Base-by-base conservation (phyloP, 1,284 basidiomycete species). In the Cutaneotrichosporon cavernicola region DNA sequence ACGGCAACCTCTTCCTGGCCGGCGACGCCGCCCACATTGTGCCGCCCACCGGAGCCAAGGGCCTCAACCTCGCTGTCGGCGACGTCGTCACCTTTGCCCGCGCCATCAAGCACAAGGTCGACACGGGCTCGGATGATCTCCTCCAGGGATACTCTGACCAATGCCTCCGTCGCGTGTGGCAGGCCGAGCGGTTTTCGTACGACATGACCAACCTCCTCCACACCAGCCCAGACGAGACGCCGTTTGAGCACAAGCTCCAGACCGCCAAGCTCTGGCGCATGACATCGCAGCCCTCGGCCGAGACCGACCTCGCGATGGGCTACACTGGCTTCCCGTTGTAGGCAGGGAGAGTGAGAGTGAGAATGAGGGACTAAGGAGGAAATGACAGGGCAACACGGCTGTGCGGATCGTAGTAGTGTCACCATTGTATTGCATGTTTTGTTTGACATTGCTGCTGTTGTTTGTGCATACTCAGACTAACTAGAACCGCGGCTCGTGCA, bases 131-230 rank as follows among this genome's bases (percentile, higher is more conserved):
- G n/a, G 57, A 61, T 49, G 62, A 61, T n/a, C 64, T 64, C 22
- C 64, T 68, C 53, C 31, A 65, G 47, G 32, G 36, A 16, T 68
- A 68, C 64, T 63, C 62, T 38, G 66, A 68, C 52, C 61, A 46
- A 10, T 68, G 66, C 49, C 64, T 68, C 32, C 34, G 43, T 8
- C 66, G 66, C 31, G 66, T 68, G 32, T 68, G 66, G 66, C 66
- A 68, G 66, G 66, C 66, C 14, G 66, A 68, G 66, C 64, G 66
- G 53, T 68, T 68, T 64, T 59, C 56, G 30, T 68, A 68, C 66
- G 66, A 68, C 64, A 68, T 68, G 66, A 68, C 66, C 22, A 68
- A 63, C 60, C 52, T 68, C 49, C 66, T 68, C 47, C 66, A 68
- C 66, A 65, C 64, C 56, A 58, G 63, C 61, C 66, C 56, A 38